A percentile compares a stretch with the other conserved stretches of the same genome.
phyloP scores from a whole-genome alignment of 2,329 filamentous ascomycete species.

The Fusarium sp. region DNA sequence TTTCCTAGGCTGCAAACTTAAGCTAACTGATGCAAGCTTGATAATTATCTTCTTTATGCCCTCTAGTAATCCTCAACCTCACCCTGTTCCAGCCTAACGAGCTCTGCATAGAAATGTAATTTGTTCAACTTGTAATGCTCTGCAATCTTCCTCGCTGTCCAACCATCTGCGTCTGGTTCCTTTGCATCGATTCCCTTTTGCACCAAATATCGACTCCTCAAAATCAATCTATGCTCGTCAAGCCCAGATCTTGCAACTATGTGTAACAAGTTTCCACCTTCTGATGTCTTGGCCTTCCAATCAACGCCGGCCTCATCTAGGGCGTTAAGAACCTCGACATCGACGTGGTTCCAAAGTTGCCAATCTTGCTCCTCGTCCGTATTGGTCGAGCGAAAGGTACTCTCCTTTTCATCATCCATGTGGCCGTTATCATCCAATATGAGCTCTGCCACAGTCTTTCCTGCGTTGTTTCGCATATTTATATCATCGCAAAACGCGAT shows the following conservation, averaged over 20 bases:
- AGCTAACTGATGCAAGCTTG: too few species aligned
- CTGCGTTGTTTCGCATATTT: background rate
- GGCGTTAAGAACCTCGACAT: fast-evolving
- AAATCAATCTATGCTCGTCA: background rate
- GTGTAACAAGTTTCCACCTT: background rate
- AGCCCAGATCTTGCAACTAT: background rate
- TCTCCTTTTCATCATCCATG: background rate
- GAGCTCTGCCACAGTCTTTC: background rate
- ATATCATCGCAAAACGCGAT: background rate
- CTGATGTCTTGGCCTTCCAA: background rate
- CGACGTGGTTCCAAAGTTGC: fast-evolving
- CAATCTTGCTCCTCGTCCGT: background rate
- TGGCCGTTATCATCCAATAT: background rate
- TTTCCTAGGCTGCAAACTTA: too few species aligned
- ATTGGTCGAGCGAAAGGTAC: too few species aligned
- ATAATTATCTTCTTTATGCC: too few species aligned
- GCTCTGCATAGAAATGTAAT: fast-evolving
- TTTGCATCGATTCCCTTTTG: background rate
- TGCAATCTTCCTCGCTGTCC: background rate
- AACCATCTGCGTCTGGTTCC: background rate
- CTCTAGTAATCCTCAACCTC: too few species aligned
- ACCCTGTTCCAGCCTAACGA: background rate
- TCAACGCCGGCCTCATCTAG: fast-evolving
- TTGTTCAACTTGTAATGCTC: background rate
- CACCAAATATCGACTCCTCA: background rate